Evolutionary conservation across 2,329 filamentous ascomycete genomes (phyloP), one percentile per base, ranked within the genome.

Genomic region (Emericellopsis atlantica): DNA sequence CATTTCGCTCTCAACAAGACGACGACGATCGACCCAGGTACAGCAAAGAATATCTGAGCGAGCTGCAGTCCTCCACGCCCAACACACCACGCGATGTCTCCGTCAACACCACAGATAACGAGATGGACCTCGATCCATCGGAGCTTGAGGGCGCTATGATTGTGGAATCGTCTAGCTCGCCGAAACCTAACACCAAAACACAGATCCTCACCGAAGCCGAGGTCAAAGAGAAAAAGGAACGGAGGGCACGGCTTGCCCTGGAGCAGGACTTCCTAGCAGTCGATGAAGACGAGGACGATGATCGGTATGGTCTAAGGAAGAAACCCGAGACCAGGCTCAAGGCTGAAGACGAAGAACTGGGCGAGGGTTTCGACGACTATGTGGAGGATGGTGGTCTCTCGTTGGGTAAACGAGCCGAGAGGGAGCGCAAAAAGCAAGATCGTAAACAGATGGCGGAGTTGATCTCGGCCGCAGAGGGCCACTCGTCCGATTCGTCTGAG

Each of bases 341-440:
- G 6, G 75, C 72, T 34, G 88, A 95, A 29, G 90, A 96, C 51
- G 90, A 96, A 55, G 87, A 96, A 53, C 73, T 95, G 0, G 85
- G 84, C 32, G 92, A 96, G 62, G 89, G 88, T 0, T 96, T 94
- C 50, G 90, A 96, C 45, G 82, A 90, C 41, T 95, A 85, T 51
- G 85, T 92, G 8, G 84, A 92, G 33, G 86, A 95, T 54, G 87
- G 84, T 8, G 76, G 77, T 7, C 75, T 95, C 9, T 76, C 84
- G 1, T 68, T 95, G 0, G 86, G 88, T 29, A 78, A 73, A 46
- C 84, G 83, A 45, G 87, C 87, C 0, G 85, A 92, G 59, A 76
- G 74, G 16, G 84, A 87, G 49, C 81, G 76, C 1, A 67, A 74
- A 38, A 70, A 69, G 40, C 73, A 72, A 36, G 76, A 84, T 24